A percentile compares a stretch with the other conserved stretches of the same genome.
Conservation (phyloP, 805 yeast species). For the Candida nonsorbophila region DNA sequence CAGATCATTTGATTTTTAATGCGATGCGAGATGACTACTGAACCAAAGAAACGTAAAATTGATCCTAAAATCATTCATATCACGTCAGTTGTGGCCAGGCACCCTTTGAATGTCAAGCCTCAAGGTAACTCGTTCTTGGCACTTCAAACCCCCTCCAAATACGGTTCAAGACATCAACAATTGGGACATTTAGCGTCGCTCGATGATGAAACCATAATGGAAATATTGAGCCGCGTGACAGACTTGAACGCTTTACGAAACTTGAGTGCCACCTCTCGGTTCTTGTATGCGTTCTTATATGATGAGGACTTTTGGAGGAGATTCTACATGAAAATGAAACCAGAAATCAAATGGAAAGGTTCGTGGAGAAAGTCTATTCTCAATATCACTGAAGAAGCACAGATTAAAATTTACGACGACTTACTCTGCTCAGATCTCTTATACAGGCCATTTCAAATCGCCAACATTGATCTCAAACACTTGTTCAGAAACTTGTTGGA, state of each 20-base stretch:
- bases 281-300: slow-evolving; percentile 64
- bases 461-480: slow-evolving; percentile 57
- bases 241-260: slow-evolving; percentile 43
- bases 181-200: slow-evolving; percentile 52
- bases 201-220: slow-evolving; percentile 61
- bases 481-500: slow-evolving; percentile 45
- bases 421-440: slow-evolving; percentile 69
- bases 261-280: slow-evolving; percentile 57
- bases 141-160: slow-evolving; percentile 11
- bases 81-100: slow-evolving; percentile 35
- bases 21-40: slow-evolving; percentile 1
- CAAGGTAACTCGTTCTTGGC: slow-evolving; percentile 56
- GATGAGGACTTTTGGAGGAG: slow-evolving; percentile 82
- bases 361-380: slow-evolving; percentile 71
- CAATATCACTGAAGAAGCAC: slow-evolving; percentile 35
- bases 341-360: slow-evolving; percentile 55
- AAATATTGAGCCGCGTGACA: slow-evolving; percentile 34
- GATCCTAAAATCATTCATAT: slow-evolving; percentile 13
- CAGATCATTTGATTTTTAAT: too few relatives aligned
- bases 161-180: slow-evolving; percentile 18
- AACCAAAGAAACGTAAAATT: slow-evolving; percentile 3
- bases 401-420: slow-evolving; percentile 43
- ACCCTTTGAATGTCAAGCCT: slow-evolving; percentile 73
- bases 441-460: slow-evolving; percentile 78
- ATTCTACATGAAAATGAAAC: slow-evolving; percentile 29